These are phyloP conservation scores for Cladophialophora bantiana DNA, from an alignment of 2,329 filamentous ascomycete genomes.

Conservation along the genomic window DNA sequence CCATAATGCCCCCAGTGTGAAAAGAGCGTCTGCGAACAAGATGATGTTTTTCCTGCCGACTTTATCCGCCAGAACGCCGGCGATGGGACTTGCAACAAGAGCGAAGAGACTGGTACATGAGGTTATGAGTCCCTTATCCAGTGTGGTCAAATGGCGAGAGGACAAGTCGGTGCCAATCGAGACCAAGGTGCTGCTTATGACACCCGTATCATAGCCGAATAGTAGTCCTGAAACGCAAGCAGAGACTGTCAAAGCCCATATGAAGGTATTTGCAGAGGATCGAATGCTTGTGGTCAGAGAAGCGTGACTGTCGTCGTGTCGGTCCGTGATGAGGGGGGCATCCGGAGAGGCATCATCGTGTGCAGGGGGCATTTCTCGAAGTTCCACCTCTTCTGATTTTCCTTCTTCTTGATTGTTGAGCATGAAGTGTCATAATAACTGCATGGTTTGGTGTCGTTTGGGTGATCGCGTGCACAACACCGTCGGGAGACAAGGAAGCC, in stretches of 20 bases:
- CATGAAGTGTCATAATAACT: constrained; percentile 13
- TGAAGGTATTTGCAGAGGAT: constrained; percentile 52
- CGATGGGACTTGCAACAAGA: constrained; percentile 62
- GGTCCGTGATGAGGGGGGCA: constrained; percentile 30
- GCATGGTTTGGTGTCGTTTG: constrained; percentile 11
- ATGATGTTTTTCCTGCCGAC: constrained; percentile 58
- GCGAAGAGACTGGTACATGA: constrained; percentile 65
- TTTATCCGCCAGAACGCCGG: constrained; percentile 60
- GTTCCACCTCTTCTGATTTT: constrained; percentile 30
- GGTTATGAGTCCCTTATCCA: constrained; percentile 66
- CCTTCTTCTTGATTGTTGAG: constrained; percentile 11
- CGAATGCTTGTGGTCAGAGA: neutral
- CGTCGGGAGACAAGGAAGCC: neutral
- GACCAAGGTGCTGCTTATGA: constrained; percentile 67
- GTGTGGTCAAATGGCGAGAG: constrained; percentile 56
- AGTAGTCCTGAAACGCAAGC: constrained; percentile 65
- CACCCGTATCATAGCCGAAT: constrained; percentile 70
- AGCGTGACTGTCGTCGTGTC: neutral
- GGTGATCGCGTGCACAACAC: constrained; percentile 16
- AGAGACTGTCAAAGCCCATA: constrained; percentile 64
- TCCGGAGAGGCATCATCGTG: constrained; percentile 27
- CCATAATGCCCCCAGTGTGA: constrained; percentile 53
- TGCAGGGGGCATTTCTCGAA: constrained; percentile 26
- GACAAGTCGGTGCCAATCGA: constrained; percentile 63
- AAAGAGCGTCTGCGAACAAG: constrained; percentile 54